Evolutionary conservation across 768 basidiomycete species (phyloP), one percentile per base, ranked within the genome.

Genomic region (Boletus subparvulus): DNA sequence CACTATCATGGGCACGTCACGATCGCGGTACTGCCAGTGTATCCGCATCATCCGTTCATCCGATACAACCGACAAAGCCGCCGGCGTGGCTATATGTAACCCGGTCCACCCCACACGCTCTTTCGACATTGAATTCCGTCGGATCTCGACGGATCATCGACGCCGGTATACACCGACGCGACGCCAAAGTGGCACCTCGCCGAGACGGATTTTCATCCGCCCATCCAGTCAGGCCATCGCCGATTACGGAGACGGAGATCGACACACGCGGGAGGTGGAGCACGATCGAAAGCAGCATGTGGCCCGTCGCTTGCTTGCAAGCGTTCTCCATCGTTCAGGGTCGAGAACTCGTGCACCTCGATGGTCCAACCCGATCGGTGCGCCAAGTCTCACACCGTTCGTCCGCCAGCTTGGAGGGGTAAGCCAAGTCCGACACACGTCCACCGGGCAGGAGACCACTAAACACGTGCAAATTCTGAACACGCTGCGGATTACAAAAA

Each of bases 121-220:
- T 33, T 33, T 13, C 16, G 24, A 35, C 45, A 8, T 4, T 42
- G 32, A 43, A 40, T 33, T 5, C 19, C 16, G 16, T 28, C 43
- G 49, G 55, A 46, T 56, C 49, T 45, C 50, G 44, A 41, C 50
- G 55, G 55, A 42, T 33, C 55, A 35, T 52, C 55, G 32, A 56
- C 16, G n/a, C 50, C 55, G 45, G 50, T 41, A 21, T 9, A 7
- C 33, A 42, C 50, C 50, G 55, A 28, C 32, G 17, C 16, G 10
- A 10, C 30, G 14, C 39, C 39, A 36, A n/a, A 36, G 35, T 13
- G 4, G 33, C 4, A 17, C 39, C n/a, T 9, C 39, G 4, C 42
- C 48, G 42, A 42, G 54, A 21, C 33, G 24, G 54, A 49, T 55
- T 40, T 40, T 40, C 17, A 7, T 11, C n/a, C 17, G n/a, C n/a